Conservation (phyloP, 2,329 filamentous ascomycete species). For the Trichoderma sp. region DNA sequence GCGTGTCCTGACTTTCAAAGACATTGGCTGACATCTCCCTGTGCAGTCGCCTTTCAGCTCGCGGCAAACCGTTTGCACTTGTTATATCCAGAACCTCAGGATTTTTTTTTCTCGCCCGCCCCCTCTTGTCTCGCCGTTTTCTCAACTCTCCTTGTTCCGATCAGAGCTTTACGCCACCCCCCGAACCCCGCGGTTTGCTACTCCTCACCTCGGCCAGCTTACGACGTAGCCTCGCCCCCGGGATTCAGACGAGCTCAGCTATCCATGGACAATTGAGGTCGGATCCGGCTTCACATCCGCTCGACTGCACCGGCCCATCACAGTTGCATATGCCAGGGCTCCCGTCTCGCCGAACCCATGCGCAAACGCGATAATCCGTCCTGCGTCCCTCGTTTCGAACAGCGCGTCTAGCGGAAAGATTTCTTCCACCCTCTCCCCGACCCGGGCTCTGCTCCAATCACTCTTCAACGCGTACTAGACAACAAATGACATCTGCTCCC, state of each 20-base stretch:
- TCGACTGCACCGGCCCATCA: constrained; percentile 20
- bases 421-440: constrained; percentile 23
- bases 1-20: constrained; percentile 29
- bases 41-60: constrained; percentile 27
- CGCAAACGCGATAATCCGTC: constrained; percentile 39
- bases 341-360: constrained; percentile 35
- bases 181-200: constrained; percentile 14
- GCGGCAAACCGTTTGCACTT: constrained; percentile 25
- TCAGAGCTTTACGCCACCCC: constrained; percentile 11
- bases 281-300: constrained; percentile 7
- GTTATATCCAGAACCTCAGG: constrained; percentile 19
- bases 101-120: not conserved
- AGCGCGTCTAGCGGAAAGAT: constrained; percentile 31
- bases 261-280: constrained; percentile 21
- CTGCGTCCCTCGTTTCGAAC: constrained; percentile 34
- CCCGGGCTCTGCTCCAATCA: constrained; percentile 18
- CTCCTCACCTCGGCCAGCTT: constrained; percentile 7
- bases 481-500: constrained; percentile 29
- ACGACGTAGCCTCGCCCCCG: not conserved
- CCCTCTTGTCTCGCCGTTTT: not conserved
- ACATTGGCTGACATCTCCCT: constrained; percentile 24
- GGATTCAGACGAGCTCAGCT: not conserved
- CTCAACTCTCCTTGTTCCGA: constrained; percentile 1
- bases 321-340: constrained; percentile 25
- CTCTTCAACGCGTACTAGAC: constrained; percentile 16